Evolutionary conservation across 2,329 filamentous ascomycete genomes (phyloP), one percentile per base, ranked within the genome.

Genomic region (Kalaharituber pfeilii): DNA sequence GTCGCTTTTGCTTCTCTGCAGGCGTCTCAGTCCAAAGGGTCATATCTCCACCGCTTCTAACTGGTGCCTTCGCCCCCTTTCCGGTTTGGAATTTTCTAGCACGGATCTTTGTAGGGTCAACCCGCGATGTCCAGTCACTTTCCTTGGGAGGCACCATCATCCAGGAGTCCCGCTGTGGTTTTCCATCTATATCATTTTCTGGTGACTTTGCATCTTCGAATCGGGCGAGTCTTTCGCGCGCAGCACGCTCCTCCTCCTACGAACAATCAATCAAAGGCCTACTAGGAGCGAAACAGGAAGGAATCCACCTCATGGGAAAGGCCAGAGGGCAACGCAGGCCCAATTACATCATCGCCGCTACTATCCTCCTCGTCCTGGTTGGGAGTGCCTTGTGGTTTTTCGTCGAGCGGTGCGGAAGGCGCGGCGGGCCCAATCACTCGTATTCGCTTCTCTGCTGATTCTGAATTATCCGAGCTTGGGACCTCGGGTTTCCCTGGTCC

Each of bases 11-110:
- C 67, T 93, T 94, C 69, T 95, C 78, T 66, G 89, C 84, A 0
- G 86, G 84, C 7, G 86, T 94, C 68, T 96, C 89, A 0, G 86
- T 88, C 89, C 89, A 96, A 44, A 89, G 79, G 22, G 78, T 79
- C 64, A 77, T 76, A 47, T 69, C 67, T 11, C 66, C 69, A 18
- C 67, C 67, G 3, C 66, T 68, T 8, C 63, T 63, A n/a, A 66
- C 66, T 3, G 68, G 68, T 7, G 68, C 71, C 57, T 71, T 72
- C 1, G 77, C 73, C 2, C 75, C 72, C 63, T 78, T 80, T 4
- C 79, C 78, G 0, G 82, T 83, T 51, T 86, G 80, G 71, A 95
- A 96, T 61, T 85, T 87, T 57, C 86, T 81, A 59, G 79, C 81
- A 62, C 82, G 80, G 56, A 89, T 73, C 67, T 88, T 88, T 3